Evolutionary conservation across 2,329 filamentous ascomycete genomes (phyloP).

Genomic region (Ciborinia camelliae): DNA sequence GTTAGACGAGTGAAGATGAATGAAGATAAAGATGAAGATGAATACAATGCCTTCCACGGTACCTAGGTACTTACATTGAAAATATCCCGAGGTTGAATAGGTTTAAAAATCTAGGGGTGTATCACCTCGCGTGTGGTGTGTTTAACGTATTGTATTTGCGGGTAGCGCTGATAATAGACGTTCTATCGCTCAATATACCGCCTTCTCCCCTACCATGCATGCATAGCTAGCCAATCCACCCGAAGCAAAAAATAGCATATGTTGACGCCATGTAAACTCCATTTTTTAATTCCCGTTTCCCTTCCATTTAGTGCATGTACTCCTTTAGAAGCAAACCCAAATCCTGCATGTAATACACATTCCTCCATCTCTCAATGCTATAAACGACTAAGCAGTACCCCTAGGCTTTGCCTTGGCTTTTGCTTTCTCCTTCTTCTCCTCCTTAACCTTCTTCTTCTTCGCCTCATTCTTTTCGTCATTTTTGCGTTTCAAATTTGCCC

Average conservation of each 20-base stretch:
- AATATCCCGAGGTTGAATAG: too few species aligned
- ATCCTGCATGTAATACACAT: not conserved
- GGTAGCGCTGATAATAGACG: not conserved
- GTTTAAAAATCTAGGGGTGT: too few species aligned
- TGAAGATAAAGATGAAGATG: too few species aligned
- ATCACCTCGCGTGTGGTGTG: not conserved
- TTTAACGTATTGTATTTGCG: not conserved
- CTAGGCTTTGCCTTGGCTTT: slow-evolving; percentile 84
- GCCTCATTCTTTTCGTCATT: slow-evolving; percentile 87
- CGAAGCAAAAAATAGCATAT: not conserved
- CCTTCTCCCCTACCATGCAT: not conserved
- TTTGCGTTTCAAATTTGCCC: slow-evolving; percentile 84
- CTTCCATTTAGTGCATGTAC: not conserved
- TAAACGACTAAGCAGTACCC: slow-evolving; percentile 29
- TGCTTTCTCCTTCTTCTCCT: slow-evolving; percentile 93
- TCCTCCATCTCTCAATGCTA: not conserved
- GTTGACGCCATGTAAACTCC: not conserved
- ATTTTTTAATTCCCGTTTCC: not conserved
- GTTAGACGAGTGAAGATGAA: too few species aligned
- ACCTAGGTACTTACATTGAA: too few species aligned
- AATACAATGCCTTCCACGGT: too few species aligned
- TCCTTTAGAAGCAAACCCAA: not conserved
- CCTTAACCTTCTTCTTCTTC: slow-evolving; percentile 93
- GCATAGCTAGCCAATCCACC: too few species aligned
- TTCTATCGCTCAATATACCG: not conserved